Percentiles rank a stretch among this genome's conserved stretches.
Conservation (phyloP, 2,329 filamentous ascomycete genomes). For the Aspergillus clavatus region DNA sequence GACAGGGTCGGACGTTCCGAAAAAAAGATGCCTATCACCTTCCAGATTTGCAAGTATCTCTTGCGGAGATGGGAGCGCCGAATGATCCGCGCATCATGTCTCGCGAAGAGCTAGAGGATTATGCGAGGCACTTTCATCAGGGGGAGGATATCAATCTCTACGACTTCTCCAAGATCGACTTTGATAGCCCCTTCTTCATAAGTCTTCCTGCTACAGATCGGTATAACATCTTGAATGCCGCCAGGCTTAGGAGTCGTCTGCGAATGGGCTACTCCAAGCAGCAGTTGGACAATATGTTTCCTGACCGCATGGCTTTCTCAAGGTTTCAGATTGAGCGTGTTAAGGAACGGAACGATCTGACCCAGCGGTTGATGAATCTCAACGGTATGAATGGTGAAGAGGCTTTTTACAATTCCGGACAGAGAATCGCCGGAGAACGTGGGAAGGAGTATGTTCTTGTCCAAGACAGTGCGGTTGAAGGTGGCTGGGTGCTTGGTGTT, state of each 20-base stretch:
- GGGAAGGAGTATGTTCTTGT: constrained; percentile 93
- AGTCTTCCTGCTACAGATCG: constrained; percentile 84
- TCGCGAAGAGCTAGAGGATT: constrained; percentile 86
- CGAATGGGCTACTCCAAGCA: constrained; percentile 97
- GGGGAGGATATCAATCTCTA: constrained; percentile 87
- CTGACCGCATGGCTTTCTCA: constrained; percentile 94
- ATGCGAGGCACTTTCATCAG: constrained; percentile 83
- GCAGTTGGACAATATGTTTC: constrained; percentile 93
- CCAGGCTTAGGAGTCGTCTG: constrained; percentile 76
- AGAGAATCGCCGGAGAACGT: constrained; percentile 62
- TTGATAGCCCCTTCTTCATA: constrained; percentile 90
- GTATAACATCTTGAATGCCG: constrained; percentile 96
- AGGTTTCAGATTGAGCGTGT: constrained; percentile 95
- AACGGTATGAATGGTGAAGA: constrained; percentile 82
- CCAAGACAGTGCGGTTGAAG: constrained; percentile 90
- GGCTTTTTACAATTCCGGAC: constrained; percentile 59
- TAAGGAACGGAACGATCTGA: constrained; percentile 85
- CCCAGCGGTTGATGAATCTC: constrained; percentile 89
- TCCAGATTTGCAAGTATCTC: constrained; percentile 71
- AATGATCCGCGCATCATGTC: constrained; percentile 97
- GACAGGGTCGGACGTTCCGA: constrained; percentile 70
- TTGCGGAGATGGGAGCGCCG: constrained; percentile 80
- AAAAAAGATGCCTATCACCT: constrained; percentile 95
- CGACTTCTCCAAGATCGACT: constrained; percentile 98
- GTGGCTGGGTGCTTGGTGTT: constrained; percentile 92